Conservation (phyloP, 345 rosid genomes). For the Litchi chinensis region DNA sequence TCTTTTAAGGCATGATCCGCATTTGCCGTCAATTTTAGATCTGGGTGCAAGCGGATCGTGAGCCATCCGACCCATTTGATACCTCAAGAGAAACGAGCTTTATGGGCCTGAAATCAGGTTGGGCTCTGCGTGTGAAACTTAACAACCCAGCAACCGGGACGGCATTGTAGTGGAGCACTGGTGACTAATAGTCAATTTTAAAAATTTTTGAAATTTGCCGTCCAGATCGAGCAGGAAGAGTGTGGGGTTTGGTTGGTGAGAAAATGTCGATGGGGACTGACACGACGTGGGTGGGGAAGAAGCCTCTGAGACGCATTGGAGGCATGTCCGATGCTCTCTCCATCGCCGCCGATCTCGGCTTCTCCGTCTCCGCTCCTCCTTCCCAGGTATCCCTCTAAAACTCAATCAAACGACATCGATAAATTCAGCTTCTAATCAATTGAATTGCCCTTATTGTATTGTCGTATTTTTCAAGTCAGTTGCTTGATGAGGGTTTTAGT, state of each 20-base stretch:
- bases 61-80: too few relatives aligned
- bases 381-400: conserved; percentile 56
- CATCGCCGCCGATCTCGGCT: conserved; percentile 96
- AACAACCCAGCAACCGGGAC: neutral
- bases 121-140: neutral
- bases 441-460: neutral
- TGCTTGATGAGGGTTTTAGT: neutral
- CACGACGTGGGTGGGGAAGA: conserved; percentile 93
- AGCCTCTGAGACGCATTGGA: conserved; percentile 90
- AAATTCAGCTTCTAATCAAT: neutral
- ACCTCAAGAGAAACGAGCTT: neutral
- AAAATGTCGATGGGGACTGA: conserved; percentile 83
- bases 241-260: conserved; percentile 5
- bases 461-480: neutral
- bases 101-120: neutral
- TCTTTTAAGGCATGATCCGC: too few relatives aligned
- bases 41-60: too few relatives aligned
- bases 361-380: conserved; percentile 71
- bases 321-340: conserved; percentile 98
- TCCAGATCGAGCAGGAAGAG: neutral
- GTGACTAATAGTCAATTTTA: neutral
- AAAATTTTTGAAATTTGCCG: neutral
- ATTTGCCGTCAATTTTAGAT: too few relatives aligned
- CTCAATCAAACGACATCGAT: neutral
- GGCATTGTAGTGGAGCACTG: neutral